A percentile compares a stretch with the other conserved stretches of the same genome.
phyloP scores from a whole-genome alignment of 345 rosid genomes.

The Orychophragmus violaceus region DNA sequence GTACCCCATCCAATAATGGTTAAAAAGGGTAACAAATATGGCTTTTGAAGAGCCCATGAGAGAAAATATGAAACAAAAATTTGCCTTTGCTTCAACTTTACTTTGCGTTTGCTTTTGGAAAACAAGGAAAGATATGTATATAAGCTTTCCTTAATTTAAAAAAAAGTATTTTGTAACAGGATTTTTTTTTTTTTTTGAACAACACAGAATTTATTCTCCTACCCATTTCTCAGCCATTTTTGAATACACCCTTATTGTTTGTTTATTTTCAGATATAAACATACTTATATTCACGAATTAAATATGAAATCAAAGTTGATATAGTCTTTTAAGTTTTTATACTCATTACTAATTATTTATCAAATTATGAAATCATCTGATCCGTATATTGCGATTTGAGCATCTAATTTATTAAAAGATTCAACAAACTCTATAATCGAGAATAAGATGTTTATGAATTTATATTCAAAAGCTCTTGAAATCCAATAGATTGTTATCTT shows the following conservation, averaged over 20 bases:
- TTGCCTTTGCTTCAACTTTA: conserved; percentile 14
- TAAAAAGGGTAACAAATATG: background rate
- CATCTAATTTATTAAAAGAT: background rate
- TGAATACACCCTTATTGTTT: background rate
- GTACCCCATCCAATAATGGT: conserved; percentile 1
- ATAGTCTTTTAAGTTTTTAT: background rate
- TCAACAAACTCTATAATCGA: background rate
- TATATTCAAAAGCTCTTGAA: background rate
- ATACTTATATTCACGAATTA: background rate
- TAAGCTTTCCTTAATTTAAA: background rate
- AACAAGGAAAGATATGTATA: conserved; percentile 6
- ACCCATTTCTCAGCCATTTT: background rate
- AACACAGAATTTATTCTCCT: conserved; percentile 11
- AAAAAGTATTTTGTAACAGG: background rate
- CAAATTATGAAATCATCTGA: background rate
- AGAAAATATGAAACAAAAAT: background rate
- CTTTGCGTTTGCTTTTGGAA: conserved; percentile 17
- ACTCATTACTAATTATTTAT: background rate
- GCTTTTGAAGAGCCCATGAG: conserved; percentile 20
- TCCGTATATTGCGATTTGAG: background rate
- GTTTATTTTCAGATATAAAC: background rate
- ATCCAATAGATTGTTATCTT: background rate
- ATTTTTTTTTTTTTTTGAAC: too few species aligned
- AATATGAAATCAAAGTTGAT: background rate
- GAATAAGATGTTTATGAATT: background rate